phyloP scores from a whole-genome alignment of 306 rosid species.

The Chamaecrista fasciculata region DNA sequence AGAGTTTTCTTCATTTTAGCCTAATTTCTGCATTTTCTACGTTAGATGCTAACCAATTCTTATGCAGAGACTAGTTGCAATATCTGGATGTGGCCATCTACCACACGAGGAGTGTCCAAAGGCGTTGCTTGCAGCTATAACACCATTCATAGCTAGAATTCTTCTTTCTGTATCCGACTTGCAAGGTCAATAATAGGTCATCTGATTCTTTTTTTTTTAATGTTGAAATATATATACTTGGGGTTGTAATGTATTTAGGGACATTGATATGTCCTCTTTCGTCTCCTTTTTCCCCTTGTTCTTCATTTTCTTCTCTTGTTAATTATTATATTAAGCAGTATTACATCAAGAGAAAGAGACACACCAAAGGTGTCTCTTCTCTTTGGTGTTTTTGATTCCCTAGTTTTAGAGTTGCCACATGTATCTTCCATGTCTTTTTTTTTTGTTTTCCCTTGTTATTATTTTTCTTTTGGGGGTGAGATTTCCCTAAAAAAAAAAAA shows the following conservation, averaged over 20 bases:
- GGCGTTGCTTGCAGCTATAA: conserved; percentile 79
- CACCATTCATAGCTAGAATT: conserved; percentile 76
- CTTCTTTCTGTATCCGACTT: conserved; percentile 45
- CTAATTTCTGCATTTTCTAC: conserved; percentile 13
- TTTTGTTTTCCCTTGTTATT: background rate
- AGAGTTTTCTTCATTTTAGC: no score
- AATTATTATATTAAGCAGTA: conserved; percentile 10
- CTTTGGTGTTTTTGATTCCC: conserved; percentile 45
- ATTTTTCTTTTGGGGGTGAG: no score
- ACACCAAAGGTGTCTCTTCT: conserved; percentile 46
- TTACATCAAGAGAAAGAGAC: conserved; percentile 49
- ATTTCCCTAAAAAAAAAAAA: no score
- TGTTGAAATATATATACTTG: conserved; percentile 30
- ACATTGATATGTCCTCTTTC: background rate
- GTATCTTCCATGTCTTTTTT: conserved; percentile 30
- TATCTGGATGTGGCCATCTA: conserved; percentile 94
- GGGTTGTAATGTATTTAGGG: conserved; percentile 36
- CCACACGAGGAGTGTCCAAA: conserved; percentile 98
- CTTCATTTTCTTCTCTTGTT: background rate
- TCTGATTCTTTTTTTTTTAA: conserved; percentile 28
- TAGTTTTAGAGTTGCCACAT: conserved; percentile 51
- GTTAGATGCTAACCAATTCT: conserved; percentile 18
- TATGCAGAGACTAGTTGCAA: conserved; percentile 78
- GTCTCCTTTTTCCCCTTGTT: background rate
- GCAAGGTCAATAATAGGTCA: conserved; percentile 28